Base-by-base conservation (phyloP, 2,329 filamentous ascomycete species). In the Eutypella sp. region DNA sequence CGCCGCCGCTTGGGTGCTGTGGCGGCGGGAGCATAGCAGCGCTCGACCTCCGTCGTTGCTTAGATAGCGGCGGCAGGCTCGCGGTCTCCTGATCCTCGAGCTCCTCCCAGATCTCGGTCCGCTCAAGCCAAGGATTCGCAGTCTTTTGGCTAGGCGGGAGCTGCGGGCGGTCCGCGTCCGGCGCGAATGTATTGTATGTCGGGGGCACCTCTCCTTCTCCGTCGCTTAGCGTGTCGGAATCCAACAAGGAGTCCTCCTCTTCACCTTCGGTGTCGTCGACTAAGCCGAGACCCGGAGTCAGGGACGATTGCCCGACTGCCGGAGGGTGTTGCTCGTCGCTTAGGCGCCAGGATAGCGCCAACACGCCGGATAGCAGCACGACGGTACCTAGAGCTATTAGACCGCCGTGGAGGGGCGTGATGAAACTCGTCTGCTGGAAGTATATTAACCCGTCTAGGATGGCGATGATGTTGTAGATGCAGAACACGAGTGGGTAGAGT, bases 401-500 rank as follows among this genome's bases (percentile, higher is more conserved):
- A 31, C 82, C 81, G 15, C 87, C 92, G 59, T 89, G 84, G 2
- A 93, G 68, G 1, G 82, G 75, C 15, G 84, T 82, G 51, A 99
- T 81, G 46, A 87, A 78, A 53, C 89, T 85, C 44, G 85, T 87
- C 67, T 99, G 93, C 57, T 86, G 79, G 70, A 97, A 99, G 69
- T 97, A 99, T 58, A 99, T 96, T 56, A 99, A 76, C 25, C 93
- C 93, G 67, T 99, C 93, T 56, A 97, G 74, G 56, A 99, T 99
- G 54, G 93, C 93, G 61, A 97, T 91, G 60, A 99, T 96, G 74
- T 99, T 99, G 76, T 97, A 99, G 53, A 97, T 82, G 75, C 93
- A 99, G 69, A 99, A 99, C 33, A 97, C 91, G 57, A 97, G 84
- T 5, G 93, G 93, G 67, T 99, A 99, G 55, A 99, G 76, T 50